Base-by-base conservation (phyloP, 2,329 filamentous ascomycete species). In the Neonectria hederae region DNA sequence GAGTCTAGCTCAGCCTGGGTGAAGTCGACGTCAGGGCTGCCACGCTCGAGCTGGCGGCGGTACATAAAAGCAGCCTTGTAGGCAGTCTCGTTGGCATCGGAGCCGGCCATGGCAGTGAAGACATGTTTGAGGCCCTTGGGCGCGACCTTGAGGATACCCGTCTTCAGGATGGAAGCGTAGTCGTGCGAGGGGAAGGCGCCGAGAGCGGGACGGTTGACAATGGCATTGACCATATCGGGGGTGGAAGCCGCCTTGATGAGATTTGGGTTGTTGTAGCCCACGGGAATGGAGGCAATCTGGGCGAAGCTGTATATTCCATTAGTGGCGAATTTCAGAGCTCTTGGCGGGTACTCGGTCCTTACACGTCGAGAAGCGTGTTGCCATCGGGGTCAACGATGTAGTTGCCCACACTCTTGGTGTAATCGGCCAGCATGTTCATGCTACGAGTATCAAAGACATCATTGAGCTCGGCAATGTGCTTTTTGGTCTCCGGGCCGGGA, bases 41-140 rank as follows among this genome's bases (percentile, higher is more conserved):
- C 93, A 66, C 94, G 92, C 81, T 96, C 88, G 68, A 89, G 86
- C 79, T 93, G 92, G 53, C 92, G 89, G 76, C 91, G 90, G 86
- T 91, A 97, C 90, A 97, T 97, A 83, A 97, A 97, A 54, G 94
- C 94, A 9, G 94, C 94, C 83, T 97, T 97, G 87, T 93, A 97
- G 46, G 94, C 94, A 35, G 92, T 92, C 83, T 97, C 94, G 82
- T 97, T 97, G 80, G 94, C 94, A 75, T 97, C 94, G 21, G 93
- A 97, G 66, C 94, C 94, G 58, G 93, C 89, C 84, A 93, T 91
- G 69, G 91, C 93, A 19, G 94, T 97, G 83, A 97, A 97, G 72
- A 97, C 93, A 80, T 97, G 92, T 83, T 94, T 83, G 67, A 95
- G 83, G 35, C 94, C 94, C 77, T 90, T 91, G 64, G 94, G 94